phyloP scores from a whole-genome alignment of 2,329 filamentous ascomycete genomes.

The Colletotrichum higginsianum region DNA sequence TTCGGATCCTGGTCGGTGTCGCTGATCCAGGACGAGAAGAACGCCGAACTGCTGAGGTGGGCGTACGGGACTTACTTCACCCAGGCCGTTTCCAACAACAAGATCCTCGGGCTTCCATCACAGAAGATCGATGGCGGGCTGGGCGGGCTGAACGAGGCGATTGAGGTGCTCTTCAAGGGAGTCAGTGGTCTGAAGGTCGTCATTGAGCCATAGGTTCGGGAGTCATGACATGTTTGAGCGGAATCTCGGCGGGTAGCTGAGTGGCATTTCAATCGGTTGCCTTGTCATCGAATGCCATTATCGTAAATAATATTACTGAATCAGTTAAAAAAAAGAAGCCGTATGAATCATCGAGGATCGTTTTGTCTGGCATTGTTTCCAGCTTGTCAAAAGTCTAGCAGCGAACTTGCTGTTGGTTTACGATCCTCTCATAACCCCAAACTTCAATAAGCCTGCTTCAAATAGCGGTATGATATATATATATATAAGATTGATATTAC shows the following conservation, averaged over 20 bases:
- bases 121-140: slow-evolving; percentile 20
- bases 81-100: slow-evolving; percentile 12
- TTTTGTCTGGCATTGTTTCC: not conserved
- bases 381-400: not conserved
- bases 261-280: too few species aligned
- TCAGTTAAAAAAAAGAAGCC: too few species aligned
- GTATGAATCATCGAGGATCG: not conserved
- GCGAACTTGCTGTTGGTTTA: not conserved
- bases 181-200: slow-evolving; percentile 31
- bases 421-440: not conserved
- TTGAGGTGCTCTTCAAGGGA: slow-evolving; percentile 25
- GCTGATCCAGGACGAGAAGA: slow-evolving; percentile 6
- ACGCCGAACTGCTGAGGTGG: slow-evolving; percentile 22
- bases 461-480: slow-evolving; percentile 4
- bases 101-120: slow-evolving; percentile 1
- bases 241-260: too few species aligned
- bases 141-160: slow-evolving; percentile 14
- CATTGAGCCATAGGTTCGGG: slow-evolving; percentile 7
- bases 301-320: too few species aligned
- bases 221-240: fast-evolving
- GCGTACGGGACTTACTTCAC: slow-evolving; percentile 24
- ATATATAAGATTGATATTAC: slow-evolving; percentile 20
- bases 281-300: too few species aligned
- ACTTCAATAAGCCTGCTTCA: not conserved
- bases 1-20: slow-evolving; percentile 7